Base-by-base conservation (phyloP, 345 rosid species). In the Camelina hispida region DNA sequence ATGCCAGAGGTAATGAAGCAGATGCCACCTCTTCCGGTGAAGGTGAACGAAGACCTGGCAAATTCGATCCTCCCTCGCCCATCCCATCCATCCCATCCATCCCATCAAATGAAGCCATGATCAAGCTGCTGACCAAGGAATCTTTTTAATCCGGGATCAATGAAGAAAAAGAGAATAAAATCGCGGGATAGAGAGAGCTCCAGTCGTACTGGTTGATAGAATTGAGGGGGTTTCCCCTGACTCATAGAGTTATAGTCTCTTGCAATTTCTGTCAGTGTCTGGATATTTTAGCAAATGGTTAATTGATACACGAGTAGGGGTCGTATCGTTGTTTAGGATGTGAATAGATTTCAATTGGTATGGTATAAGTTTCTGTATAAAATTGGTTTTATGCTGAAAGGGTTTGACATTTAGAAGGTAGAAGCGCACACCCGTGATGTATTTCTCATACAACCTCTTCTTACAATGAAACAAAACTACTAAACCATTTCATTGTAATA, bases 21-120 rank as follows among this genome's bases (percentile, higher is more conserved):
- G 79, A 91, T 91, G 95, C 95, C 97, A 46, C 91, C 88, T 9
- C 89, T 91, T 76, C 95, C 97, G 1, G 86, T 86, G 71, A 89
- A 87, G 82, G 61, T 91, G 72, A 89, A 91, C 9, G 93, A 91
- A 34, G 93, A 91, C 69, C 84, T 89, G 17, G 91, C 90, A 28
- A 86, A 80, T 67, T 80, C 87, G 25, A 79, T 88, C 79, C 91
- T 87, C 51, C 85, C 85, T 52, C 82, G 79, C 15, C 42, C 89
- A 3, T 62, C 91, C 14, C 90, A 80, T 83, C 84, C 25, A 23
- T 23, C 25, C 4, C 25, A 23, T 23, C 42, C 89, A 3, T 62
- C 91, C 14, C 90, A 80, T 82, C 84, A 68, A 66, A 79, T 75
- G 82, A 84, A 83, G 82, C 76, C 83, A 15, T 86, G 88, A 86